Evolutionary conservation across 148 eudicot genomes (phyloP), one percentile per base, ranked within the genome.

Genomic region (Persicaria maculosa): DNA sequence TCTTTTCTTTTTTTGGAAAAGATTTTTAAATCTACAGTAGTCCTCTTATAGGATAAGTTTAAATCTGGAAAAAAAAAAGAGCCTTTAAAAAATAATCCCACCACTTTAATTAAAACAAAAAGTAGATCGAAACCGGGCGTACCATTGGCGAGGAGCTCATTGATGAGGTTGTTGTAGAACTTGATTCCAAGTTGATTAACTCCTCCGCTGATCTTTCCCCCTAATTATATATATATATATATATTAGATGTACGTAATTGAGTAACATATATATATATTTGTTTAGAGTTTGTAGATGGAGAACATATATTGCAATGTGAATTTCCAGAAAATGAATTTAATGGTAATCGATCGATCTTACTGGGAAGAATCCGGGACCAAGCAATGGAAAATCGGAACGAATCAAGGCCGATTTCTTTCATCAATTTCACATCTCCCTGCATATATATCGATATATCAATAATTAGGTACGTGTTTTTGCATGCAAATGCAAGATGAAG

Each of bases 281-380:
- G 65, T 78, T 6, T 4, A 74, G 77, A 14, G 74, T 25, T 8
- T 14, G 44, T 65, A 40, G 5, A 12, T 31, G 1, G 4, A 4
- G 6, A 5, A 0, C 12, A 31, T 65, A 65, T 8, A 31, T 31
- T 31, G 40, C 40, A 31, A 31, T 31, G 40, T 31, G 40, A 31
- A 31, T 31, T 31, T 1, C 40, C 2, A 9, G 19, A 9, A 7
- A 59, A 11, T 31, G 4, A 31, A 62, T 10, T 1, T 5, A 62
- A 65, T 40, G 69, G 5, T 3, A 12, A 31, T 31, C 11, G 40
- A 31, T 22, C 1, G 40, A 31, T 68, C 76, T 61, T 77, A 81
- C 84, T 14, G 2, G 84, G 84, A 8, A 81, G 50, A 20, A 81
- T 74, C 59, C 83, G 77, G 0, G 83, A 55, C 83, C 83, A 81